Evolutionary conservation across 345 rosid genomes (phyloP).

Genomic region (Syzygium aqueum): DNA sequence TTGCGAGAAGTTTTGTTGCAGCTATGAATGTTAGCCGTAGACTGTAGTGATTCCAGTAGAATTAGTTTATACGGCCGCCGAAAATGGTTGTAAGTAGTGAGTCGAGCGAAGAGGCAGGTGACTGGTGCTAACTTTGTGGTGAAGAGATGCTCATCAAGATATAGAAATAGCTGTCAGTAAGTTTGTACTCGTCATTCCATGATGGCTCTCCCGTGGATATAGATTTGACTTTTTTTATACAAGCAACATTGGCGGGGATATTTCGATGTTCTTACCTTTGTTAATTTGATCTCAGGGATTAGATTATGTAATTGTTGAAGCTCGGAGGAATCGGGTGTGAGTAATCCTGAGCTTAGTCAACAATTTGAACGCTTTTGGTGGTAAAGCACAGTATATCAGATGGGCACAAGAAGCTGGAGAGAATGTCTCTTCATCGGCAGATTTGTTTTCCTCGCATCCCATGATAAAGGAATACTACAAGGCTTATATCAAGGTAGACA

Average conservation of each 20-base stretch:
- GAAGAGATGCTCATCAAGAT: neutral
- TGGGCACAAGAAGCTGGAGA: constrained; percentile 29
- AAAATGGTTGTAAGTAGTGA: neutral
- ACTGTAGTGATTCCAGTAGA: neutral
- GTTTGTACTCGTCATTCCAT: neutral
- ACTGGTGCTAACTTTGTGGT: neutral
- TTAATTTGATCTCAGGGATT: constrained; percentile 21
- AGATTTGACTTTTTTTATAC: neutral
- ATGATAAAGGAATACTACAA: constrained; percentile 21
- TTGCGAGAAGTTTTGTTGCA: neutral
- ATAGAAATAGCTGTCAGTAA: neutral
- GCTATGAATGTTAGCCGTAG: neutral
- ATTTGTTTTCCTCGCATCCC: constrained; percentile 24
- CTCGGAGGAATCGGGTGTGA: constrained; percentile 25
- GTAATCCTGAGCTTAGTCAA: constrained; percentile 41
- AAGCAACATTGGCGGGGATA: neutral
- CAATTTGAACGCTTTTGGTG: constrained; percentile 40
- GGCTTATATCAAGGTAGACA: constrained; percentile 20
- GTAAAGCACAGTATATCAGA: constrained; percentile 37
- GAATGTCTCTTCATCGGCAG: constrained; percentile 15
- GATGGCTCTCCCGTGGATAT: neutral
- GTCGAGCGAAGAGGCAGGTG: neutral
- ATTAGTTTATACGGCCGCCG: neutral
- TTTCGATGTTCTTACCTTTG: neutral
- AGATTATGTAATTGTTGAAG: constrained; percentile 37